phyloP scores from a whole-genome alignment of 2,329 filamentous ascomycete genomes.

The Penicillium sp. region DNA sequence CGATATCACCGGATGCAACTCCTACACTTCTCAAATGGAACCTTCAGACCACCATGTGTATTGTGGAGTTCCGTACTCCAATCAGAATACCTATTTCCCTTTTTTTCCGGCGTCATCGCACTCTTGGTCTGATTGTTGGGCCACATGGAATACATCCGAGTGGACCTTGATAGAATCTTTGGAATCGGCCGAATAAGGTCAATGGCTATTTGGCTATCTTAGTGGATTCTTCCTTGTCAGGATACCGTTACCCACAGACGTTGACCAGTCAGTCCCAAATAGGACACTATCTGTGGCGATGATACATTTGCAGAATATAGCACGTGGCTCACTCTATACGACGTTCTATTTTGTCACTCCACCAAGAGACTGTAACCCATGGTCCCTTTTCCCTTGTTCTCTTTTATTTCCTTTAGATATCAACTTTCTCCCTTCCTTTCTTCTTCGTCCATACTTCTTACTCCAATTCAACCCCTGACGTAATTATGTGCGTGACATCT shows the following conservation, averaged over 20 bases:
- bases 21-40: conserved; percentile 20
- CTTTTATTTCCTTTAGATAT: conserved; percentile 3
- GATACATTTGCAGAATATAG: conserved; percentile 17
- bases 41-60: conserved; percentile 7
- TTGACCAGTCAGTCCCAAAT: not conserved
- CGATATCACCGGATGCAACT: conserved; percentile 33
- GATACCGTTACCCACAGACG: not conserved
- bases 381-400: conserved; percentile 3
- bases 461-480: conserved; percentile 22
- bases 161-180: not conserved
- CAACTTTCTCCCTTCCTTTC: not conserved
- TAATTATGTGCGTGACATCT: conserved; percentile 28
- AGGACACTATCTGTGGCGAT: not conserved
- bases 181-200: conserved; percentile 11
- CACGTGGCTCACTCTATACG: conserved; percentile 9
- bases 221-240: not conserved
- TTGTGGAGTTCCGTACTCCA: not conserved
- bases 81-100: conserved; percentile 4
- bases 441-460: conserved; percentile 1
- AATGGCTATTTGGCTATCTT: not conserved
- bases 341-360: conserved; percentile 20
- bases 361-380: conserved; percentile 27
- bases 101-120: conserved; percentile 6
- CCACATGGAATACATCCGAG: conserved; percentile 14
- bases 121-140: conserved; percentile 9